Evolutionary conservation across 2,329 filamentous ascomycete genomes (phyloP).

Genomic region (Rhinocladiella similis): DNA sequence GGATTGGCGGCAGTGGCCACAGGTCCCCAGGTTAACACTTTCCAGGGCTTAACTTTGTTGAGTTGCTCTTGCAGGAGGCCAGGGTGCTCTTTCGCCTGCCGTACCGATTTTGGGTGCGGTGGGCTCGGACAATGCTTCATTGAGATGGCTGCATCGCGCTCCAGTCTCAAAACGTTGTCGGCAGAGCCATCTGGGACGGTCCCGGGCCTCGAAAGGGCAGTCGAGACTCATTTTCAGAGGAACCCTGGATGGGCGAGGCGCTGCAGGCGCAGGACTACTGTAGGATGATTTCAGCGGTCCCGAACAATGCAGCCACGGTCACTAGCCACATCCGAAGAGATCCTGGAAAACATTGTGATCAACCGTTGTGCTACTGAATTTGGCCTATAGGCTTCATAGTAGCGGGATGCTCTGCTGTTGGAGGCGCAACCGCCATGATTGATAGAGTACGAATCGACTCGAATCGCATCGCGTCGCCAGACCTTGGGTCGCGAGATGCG

Average conservation of each 20-base stretch:
- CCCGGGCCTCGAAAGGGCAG: too few species aligned
- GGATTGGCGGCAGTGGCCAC: background rate
- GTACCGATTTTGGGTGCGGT: too few species aligned
- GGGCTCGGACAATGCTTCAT: too few species aligned
- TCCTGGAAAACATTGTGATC: conserved; percentile 1
- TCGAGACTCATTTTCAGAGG: too few species aligned
- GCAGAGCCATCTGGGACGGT: too few species aligned
- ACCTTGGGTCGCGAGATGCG: background rate
- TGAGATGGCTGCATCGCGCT: too few species aligned
- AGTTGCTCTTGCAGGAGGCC: background rate
- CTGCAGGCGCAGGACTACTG: too few species aligned
- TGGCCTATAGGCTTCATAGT: background rate
- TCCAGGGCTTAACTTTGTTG: background rate
- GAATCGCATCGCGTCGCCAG: background rate
- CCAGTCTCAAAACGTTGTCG: too few species aligned
- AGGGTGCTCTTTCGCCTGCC: background rate
- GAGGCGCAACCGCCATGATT: background rate
- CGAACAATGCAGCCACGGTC: too few species aligned
- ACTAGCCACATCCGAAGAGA: conserved; percentile 18
- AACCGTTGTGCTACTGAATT: background rate
- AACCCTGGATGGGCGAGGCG: too few species aligned
- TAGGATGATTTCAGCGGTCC: too few species aligned
- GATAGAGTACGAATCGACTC: conserved; percentile 1
- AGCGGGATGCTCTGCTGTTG: conserved; percentile 5
- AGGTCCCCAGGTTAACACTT: background rate